Percentiles rank a stretch among this genome's conserved stretches.
These are phyloP conservation scores for Amesomyces nigricolor DNA, from an alignment of 2,329 filamentous ascomycete genomes.

Conservation along the genomic window DNA sequence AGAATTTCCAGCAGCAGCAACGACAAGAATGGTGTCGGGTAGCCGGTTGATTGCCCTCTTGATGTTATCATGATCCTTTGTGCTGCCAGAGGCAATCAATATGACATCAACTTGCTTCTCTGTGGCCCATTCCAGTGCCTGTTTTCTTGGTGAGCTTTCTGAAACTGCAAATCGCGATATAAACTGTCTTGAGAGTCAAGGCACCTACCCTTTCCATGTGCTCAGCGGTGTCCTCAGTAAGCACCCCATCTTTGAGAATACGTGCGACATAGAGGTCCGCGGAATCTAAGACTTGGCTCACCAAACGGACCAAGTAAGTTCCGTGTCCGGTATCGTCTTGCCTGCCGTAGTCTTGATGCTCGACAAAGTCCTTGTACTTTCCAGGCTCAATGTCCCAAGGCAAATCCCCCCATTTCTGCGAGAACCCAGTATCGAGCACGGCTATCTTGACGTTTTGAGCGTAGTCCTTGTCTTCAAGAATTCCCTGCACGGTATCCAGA, in stretches of 20 bases:
- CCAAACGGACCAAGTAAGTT: not conserved
- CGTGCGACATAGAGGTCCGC: not conserved
- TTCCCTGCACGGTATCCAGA: slow-evolving; percentile 3
- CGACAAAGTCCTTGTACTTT: slow-evolving; percentile 8
- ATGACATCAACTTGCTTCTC: not conserved
- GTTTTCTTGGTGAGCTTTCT: not conserved
- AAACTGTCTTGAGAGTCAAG: too few species aligned
- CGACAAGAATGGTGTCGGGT: not conserved
- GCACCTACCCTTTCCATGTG: not conserved
- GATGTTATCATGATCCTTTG: not conserved
- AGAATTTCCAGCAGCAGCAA: slow-evolving; percentile 4
- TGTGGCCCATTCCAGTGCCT: not conserved
- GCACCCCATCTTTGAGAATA: not conserved
- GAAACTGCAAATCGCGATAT: too few species aligned
- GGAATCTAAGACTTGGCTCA: not conserved
- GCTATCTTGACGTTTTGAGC: slow-evolving; percentile 1
- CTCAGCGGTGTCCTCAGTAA: not conserved
- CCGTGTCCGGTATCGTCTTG: slow-evolving; percentile 7
- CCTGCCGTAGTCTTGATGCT: not conserved
- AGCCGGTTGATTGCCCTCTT: not conserved
- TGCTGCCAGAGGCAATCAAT: slow-evolving; percentile 2
- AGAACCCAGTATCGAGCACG: slow-evolving; percentile 2
- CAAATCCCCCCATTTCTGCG: not conserved
- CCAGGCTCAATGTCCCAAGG: not conserved
- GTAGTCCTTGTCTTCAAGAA: not conserved